A percentile compares a stretch with the other conserved stretches of the same genome.
These are phyloP conservation scores for Cytospora mali DNA, from an alignment of 2,329 filamentous ascomycete genomes.

Conservation along the genomic window DNA sequence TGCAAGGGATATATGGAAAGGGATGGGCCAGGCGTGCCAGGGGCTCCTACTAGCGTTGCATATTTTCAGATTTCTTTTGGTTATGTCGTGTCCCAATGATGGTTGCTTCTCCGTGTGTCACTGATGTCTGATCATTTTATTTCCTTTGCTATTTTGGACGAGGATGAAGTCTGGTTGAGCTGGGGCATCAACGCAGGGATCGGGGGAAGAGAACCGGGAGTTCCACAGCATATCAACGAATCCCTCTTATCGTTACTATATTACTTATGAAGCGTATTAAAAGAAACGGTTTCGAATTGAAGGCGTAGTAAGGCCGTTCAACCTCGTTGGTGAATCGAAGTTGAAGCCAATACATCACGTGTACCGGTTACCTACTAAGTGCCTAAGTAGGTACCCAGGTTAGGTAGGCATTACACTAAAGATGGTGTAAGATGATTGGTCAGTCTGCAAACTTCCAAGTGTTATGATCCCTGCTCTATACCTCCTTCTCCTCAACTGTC, in stretches of 20 bases:
- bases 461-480: neutral
- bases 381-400: neutral
- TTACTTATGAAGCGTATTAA: too few relatives aligned
- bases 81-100: too few relatives aligned
- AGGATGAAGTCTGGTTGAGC: too few relatives aligned
- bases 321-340: neutral
- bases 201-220: neutral
- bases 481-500: neutral
- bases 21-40: neutral
- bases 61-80: neutral
- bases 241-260: too few relatives aligned
- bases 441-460: neutral
- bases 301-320: neutral
- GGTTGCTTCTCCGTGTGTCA: too few relatives aligned
- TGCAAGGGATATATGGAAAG: too few relatives aligned
- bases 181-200: neutral
- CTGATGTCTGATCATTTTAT: too few relatives aligned
- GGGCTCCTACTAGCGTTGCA: too few relatives aligned
- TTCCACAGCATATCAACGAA: neutral
- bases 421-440: conserved; percentile 28
- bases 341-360: neutral
- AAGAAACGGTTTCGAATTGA: neutral
- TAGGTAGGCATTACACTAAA: neutral
- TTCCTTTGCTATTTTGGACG: too few relatives aligned
- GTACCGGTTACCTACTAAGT: too few relatives aligned